These are phyloP conservation scores for Lyophyllum decastes DNA, from an alignment of 768 basidiomycete genomes.

Conservation along the genomic window DNA sequence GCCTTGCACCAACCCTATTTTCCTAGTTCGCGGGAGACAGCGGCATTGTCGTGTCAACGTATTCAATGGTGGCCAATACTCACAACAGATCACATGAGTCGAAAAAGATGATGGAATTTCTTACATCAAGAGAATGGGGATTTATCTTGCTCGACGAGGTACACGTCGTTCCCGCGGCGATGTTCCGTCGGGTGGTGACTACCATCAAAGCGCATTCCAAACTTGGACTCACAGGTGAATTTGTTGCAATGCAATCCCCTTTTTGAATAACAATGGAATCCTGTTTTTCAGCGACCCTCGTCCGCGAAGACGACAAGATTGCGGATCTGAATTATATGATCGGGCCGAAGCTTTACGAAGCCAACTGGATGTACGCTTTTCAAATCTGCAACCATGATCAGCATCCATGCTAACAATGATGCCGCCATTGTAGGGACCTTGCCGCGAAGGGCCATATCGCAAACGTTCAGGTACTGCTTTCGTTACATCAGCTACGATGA, in stretches of 20 bases:
- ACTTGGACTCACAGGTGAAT: slow-evolving; percentile 89
- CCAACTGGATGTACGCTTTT: slow-evolving; percentile 88
- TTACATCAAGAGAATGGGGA: slow-evolving; percentile 98
- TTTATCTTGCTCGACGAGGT: slow-evolving; percentile 98
- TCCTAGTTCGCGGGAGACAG: slow-evolving; percentile 91
- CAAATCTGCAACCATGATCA: slow-evolving; percentile 8
- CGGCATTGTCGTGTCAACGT: slow-evolving; percentile 97
- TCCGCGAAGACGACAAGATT: slow-evolving; percentile 99
- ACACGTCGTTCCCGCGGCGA: slow-evolving; percentile 97
- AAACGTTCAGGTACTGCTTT: slow-evolving; percentile 84
- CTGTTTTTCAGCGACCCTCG: slow-evolving; percentile 76
- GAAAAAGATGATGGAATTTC: slow-evolving; percentile 99
- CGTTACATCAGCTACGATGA: background rate
- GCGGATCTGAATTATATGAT: slow-evolving; percentile 99
- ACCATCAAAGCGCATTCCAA: slow-evolving; percentile 99
- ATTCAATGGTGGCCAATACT: slow-evolving; percentile 99
- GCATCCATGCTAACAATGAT: slow-evolving; percentile 16
- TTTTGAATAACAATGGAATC: background rate
- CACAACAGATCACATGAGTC: slow-evolving; percentile 98
- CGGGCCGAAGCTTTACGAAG: slow-evolving; percentile 98
- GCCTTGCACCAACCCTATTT: slow-evolving; percentile 9
- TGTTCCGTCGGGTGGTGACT: slow-evolving; percentile 97
- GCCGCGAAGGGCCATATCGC: slow-evolving; percentile 99
- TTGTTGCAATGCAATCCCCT: background rate
- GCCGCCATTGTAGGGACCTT: slow-evolving; percentile 61